Evolutionary conservation across 352 stramenopile species (phyloP).

Genomic region (Pseudoperonospora humuli): DNA sequence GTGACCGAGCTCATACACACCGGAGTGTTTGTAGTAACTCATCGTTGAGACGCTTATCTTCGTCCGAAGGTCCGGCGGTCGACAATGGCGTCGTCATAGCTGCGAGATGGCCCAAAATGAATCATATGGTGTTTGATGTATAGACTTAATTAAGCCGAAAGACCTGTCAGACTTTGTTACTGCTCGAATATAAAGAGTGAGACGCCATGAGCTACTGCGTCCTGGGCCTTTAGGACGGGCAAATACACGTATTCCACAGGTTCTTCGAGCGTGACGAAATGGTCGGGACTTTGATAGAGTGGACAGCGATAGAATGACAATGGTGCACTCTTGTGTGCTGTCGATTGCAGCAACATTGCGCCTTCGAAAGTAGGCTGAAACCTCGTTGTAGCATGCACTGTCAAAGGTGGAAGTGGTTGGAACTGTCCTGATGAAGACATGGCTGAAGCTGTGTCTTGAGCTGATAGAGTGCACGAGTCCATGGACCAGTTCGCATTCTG

Average conservation of each 20-base stretch:
- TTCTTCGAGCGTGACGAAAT: conserved; percentile 18
- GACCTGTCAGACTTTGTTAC: too few species aligned
- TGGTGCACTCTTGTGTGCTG: neutral
- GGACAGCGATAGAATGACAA: conserved; percentile 35
- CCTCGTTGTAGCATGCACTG: conserved; percentile 21
- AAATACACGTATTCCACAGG: conserved; percentile 35
- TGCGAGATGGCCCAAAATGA: neutral
- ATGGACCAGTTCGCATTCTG: conserved; percentile 36
- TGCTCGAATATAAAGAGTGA: conserved; percentile 27
- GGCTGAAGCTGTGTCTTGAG: neutral
- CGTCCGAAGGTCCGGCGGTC: conserved; percentile 48
- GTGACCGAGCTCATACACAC: conserved; percentile 14
- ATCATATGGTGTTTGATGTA: too few species aligned
- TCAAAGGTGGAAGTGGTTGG: conserved; percentile 22
- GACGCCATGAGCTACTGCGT: conserved; percentile 26
- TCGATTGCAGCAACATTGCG: conserved; percentile 5
- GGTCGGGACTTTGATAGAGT: conserved; percentile 25
- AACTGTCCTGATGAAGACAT: neutral
- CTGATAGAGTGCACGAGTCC: conserved; percentile 11
- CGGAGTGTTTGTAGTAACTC: conserved; percentile 53
- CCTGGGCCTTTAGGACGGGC: conserved; percentile 11
- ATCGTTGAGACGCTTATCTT: conserved; percentile 59
- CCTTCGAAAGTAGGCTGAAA: conserved; percentile 12
- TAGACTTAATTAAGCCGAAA: too few species aligned
- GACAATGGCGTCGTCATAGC: conserved; percentile 68